phyloP scores from a whole-genome alignment of 2,329 filamentous ascomycete species.

The Pseudogymnoascus sp. region DNA sequence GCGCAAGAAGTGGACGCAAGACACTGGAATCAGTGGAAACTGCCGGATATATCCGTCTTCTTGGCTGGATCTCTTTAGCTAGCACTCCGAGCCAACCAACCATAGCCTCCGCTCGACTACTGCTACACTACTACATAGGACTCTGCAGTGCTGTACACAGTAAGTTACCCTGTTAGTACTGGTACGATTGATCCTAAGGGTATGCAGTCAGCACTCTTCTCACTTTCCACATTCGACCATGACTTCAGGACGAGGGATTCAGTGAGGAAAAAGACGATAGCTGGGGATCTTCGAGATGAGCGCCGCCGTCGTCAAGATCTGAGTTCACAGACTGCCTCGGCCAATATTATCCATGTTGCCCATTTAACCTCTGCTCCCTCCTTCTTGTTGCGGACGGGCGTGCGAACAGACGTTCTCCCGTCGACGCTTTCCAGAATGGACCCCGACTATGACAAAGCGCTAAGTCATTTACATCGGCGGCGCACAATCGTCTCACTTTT shows the following conservation, averaged over 20 bases:
- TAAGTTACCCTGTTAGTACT: not conserved
- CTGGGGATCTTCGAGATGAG: not conserved
- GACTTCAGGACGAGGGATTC: not conserved
- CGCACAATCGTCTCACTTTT: conserved; percentile 5
- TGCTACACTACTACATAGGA: not conserved
- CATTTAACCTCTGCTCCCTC: not conserved
- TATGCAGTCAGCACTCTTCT: conserved; percentile 6
- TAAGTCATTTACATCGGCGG: not conserved
- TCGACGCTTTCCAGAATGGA: not conserved
- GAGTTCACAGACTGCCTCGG: not conserved
- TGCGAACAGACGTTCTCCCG: not conserved
- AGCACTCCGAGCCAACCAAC: not conserved
- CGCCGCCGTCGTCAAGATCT: not conserved
- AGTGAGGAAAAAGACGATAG: not conserved
- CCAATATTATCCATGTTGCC: not conserved
- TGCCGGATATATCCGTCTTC: not conserved
- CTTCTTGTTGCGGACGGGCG: not conserved
- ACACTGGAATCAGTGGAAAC: not conserved
- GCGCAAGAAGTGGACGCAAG: not conserved
- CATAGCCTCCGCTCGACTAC: not conserved
- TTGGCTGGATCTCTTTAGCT: not conserved
- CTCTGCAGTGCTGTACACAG: not conserved
- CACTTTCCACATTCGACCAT: not conserved
- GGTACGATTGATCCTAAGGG: conserved; percentile 1
- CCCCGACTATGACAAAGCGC: conserved; percentile 1